Conservation (phyloP, 805 yeast species). For the Metschnikowia gruessii region DNA sequence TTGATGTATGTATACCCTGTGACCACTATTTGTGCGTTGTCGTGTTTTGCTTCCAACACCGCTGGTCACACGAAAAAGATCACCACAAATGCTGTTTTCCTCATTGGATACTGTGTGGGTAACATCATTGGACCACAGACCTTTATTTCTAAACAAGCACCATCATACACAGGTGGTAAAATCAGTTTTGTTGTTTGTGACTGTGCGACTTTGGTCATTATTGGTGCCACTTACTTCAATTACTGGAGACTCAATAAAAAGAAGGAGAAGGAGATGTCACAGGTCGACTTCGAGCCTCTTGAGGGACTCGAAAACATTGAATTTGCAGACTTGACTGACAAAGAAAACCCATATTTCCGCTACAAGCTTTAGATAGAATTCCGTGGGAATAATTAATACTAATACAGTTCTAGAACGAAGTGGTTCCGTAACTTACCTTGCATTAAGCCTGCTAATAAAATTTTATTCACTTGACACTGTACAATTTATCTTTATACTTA, state of each 20-base stretch:
- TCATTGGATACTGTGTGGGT: constrained; percentile 31
- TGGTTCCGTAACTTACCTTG: no score
- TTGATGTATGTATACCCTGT: constrained; percentile 36
- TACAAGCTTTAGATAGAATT: constrained; percentile 21
- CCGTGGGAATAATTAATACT: not conserved
- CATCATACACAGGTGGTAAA: constrained; percentile 41
- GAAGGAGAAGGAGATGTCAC: constrained; percentile 14
- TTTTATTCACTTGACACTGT: no score
- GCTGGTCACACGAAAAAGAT: constrained; percentile 33
- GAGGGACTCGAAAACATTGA: constrained; percentile 31
- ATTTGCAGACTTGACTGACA: constrained; percentile 48
- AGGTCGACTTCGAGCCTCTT: constrained; percentile 8
- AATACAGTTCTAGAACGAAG: no score
- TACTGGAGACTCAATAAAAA: constrained; percentile 14
- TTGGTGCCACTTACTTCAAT: constrained; percentile 19
- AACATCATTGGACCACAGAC: constrained; percentile 25
- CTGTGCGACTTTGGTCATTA: constrained; percentile 21
- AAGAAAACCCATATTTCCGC: constrained; percentile 37
- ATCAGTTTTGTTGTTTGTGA: constrained; percentile 35
- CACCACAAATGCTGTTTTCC: constrained; percentile 34
- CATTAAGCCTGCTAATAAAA: no score
- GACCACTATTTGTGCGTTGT: constrained; percentile 23
- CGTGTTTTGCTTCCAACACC: constrained; percentile 26
- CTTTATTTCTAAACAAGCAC: constrained; percentile 38
- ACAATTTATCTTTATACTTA: not conserved